These are phyloP conservation scores for Wakefieldia striispora DNA, from an alignment of 768 basidiomycete genomes.

Conservation along the genomic window DNA sequence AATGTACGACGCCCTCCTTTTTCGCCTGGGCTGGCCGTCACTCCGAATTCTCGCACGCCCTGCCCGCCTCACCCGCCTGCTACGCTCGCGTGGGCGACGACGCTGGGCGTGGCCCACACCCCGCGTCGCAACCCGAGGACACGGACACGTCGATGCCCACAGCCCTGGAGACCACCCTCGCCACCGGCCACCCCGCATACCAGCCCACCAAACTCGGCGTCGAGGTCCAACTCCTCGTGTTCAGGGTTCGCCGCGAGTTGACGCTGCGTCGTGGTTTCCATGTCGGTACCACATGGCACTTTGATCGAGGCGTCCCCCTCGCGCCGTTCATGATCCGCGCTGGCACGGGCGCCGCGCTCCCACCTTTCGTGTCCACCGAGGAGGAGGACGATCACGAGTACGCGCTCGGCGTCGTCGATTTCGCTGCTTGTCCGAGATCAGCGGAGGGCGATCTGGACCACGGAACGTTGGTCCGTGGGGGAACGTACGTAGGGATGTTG, in stretches of 20 bases:
- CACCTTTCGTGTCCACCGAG: not conserved
- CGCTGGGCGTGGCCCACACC: too few relatives aligned
- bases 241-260: conserved; percentile 4
- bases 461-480: not conserved
- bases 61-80: conserved; percentile 10
- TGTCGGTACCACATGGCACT: conserved; percentile 4
- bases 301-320: conserved; percentile 1
- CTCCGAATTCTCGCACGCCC: conserved; percentile 7
- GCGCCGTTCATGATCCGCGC: not conserved
- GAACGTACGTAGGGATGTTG: conserved; percentile 3
- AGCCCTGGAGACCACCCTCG: too few relatives aligned
- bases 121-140: too few relatives aligned
- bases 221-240: too few relatives aligned
- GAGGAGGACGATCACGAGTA: conserved; percentile 3
- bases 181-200: too few relatives aligned
- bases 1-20: conserved; percentile 6
- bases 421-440: not conserved
- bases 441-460: not conserved
- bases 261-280: conserved; percentile 2
- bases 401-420: conserved; percentile 6
- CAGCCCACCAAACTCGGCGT: too few relatives aligned
- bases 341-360: conserved; percentile 7
- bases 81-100: not conserved
- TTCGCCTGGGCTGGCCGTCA: conserved; percentile 13
- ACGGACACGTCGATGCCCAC: too few relatives aligned